Base-by-base conservation (phyloP, 2,329 filamentous ascomycete species). In the Neocatenulostroma microsporum region DNA sequence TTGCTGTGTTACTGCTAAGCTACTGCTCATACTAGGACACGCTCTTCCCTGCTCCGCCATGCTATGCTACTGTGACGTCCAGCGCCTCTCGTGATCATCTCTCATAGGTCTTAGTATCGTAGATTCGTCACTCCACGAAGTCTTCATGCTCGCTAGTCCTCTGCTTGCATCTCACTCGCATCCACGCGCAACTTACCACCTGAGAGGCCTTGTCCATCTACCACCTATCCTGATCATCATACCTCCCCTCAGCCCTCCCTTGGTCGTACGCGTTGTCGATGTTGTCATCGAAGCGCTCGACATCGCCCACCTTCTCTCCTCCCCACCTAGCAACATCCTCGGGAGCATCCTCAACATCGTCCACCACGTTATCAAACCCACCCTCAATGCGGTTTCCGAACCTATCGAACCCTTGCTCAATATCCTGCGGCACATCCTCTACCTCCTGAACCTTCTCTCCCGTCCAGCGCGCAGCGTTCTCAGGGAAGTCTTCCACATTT, bases 201-300 rank as follows among this genome's bases (percentile, higher is more conserved):
- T 34, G 20, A n/a, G n/a, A n/a, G n/a, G n/a, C n/a, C n/a, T n/a
- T n/a, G n/a, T n/a, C n/a, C n/a, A n/a, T n/a, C n/a, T 34, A 20
- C 9, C 30, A 18, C 17, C 33, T n/a, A 7, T 28, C 14, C 14
- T 27, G 8, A 34, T 55, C 46, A 29, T 46, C 55, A 34, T 55
- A 41, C 34, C 57, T 44, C 10, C 48, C 53, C 45, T 55, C 58
- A 26, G 51, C 53, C 36, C 57, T 51, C 4, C 64, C 65, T 36
- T 58, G 52, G 45, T 70, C 66, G 47, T 68, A 69, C 11, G 63
- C 55, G 51, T 64, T 45, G 25, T 62, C 62, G 13, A 69, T 46
- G 29, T 63, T 49, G 40, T 67, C 62, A 1, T 55, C 64, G 40
- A 64, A 68, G 21, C 56, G 40, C 50, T 69, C 64, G 4, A 68